Percentiles rank a stretch among this genome's conserved stretches.
phyloP scores from a whole-genome alignment of 495 filamentous ascomycete genomes.

The Aspergillus carlsbadensis region DNA sequence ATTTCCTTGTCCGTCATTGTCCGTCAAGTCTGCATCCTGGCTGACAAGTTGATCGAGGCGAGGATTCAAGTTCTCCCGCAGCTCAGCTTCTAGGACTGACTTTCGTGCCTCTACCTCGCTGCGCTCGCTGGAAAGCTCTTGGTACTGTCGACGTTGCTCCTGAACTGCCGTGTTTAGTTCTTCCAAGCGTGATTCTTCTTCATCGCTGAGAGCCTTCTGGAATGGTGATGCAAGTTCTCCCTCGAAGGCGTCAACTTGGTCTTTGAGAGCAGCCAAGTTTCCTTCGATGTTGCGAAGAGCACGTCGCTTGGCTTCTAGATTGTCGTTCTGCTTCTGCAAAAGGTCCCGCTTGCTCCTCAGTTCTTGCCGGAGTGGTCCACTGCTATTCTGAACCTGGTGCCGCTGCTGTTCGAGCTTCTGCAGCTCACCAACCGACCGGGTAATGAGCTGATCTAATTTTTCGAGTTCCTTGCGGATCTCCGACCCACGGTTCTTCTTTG shows the following conservation, averaged over 20 bases:
- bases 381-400: conserved; percentile 76
- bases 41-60: conserved; percentile 83
- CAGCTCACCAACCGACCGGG: conserved; percentile 71
- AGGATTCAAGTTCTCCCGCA: conserved; percentile 80
- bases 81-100: conserved; percentile 73
- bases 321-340: conserved; percentile 70
- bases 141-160: conserved; percentile 69
- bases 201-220: conserved; percentile 81
- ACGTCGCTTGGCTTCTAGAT: conserved; percentile 68
- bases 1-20: conserved; percentile 58
- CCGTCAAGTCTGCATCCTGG: conserved; percentile 69
- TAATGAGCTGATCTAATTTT: conserved; percentile 81
- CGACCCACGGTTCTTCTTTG: conserved; percentile 52
- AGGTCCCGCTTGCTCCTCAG: conserved; percentile 67
- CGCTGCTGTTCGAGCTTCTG: conserved; percentile 80
- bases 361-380: conserved; percentile 73
- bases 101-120: conserved; percentile 81
- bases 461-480: conserved; percentile 70
- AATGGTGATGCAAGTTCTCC: conserved; percentile 81
- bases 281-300: conserved; percentile 72
- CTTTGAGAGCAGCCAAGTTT: conserved; percentile 70
- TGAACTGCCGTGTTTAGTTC: conserved; percentile 65
- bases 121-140: conserved; percentile 68
- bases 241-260: conserved; percentile 70
- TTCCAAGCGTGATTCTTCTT: conserved; percentile 81